Evolutionary conservation across 768 basidiomycete species (phyloP), one percentile per base, ranked within the genome.

Genomic region (Termitomyces bulborhizus): DNA sequence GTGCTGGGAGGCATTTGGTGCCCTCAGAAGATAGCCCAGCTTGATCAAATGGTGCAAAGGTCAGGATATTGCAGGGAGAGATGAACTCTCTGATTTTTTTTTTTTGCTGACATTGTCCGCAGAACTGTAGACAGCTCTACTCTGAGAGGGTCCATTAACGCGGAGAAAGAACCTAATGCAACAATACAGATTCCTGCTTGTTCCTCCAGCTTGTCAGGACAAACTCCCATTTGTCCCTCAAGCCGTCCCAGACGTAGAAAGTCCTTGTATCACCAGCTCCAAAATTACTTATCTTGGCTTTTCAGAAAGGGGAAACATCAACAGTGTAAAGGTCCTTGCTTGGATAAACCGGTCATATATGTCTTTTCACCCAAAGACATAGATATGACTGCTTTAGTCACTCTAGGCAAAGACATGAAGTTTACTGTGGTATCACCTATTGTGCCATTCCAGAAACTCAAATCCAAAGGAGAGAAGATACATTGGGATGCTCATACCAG

Each of bases 341-440:
- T 47, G 34, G 55, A 43, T 42, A 74, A 75, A 46, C 74, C 73
- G 1, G 68, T 73, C 47, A 68, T 73, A 24, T 74, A 74, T 52
- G 60, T 75, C 18, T 66, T 65, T 53, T 67, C 71, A 1, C 71
- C 73, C 0, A 8, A 43, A 12, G 65, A 68, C 26, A 57, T 63
- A 6, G 56, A 65, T 5, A 67, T 64, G 6, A 57, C 62, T 2
- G 66, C 73, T 42, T 47, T 57, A 2, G 66, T 77, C 11, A 65
- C 66, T 13, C 63, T 76, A n/a, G 55, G 55, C 0, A 63, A 63
- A 12, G 56, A 69, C 24, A 72, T 72, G 71, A 40, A 57, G 12
- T 70, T 76, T 46, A 72, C 70, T 4, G 63, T 64, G 0, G 58
- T 73, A 3, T 72, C 74, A 55, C 74, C 72, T 2, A 63, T 68